Evolutionary conservation across 1,284 basidiomycete genomes (phyloP).

Genomic region (Bjerkandera adusta): DNA sequence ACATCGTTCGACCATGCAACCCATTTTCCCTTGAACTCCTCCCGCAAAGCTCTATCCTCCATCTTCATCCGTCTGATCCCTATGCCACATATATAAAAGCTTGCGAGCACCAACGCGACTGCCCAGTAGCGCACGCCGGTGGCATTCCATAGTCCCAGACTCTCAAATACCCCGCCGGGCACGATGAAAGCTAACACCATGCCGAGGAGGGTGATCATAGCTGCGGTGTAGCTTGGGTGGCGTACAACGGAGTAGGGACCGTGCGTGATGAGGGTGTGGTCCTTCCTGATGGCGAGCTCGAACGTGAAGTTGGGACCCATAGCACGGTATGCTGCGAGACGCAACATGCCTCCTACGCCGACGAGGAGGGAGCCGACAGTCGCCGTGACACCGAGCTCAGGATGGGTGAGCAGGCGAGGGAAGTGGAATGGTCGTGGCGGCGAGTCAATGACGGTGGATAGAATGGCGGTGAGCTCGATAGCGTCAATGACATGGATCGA

Average conservation of each 20-base stretch:
- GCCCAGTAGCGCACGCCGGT: background rate
- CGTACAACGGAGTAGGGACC: slow-evolving; percentile 11
- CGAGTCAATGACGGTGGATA: too few species aligned
- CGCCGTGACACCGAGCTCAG: too few species aligned
- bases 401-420: too few species aligned
- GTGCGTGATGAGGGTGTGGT: slow-evolving; percentile 10
- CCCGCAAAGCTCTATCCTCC: slow-evolving; percentile 12
- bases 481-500: background rate
- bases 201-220: slow-evolving; percentile 2
- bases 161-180: background rate
- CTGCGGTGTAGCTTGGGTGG: slow-evolving; percentile 9
- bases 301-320: slow-evolving; percentile 13
- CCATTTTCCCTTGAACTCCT: slow-evolving; percentile 12
- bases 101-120: background rate
- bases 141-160: background rate
- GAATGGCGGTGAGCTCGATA: background rate
- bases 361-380: background rate
- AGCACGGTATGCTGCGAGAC: slow-evolving; percentile 1
- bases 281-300: slow-evolving; percentile 11
- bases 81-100: background rate
- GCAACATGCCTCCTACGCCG: background rate
- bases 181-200: background rate
- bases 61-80: background rate
- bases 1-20: slow-evolving; percentile 10
- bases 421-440: too few species aligned